phyloP scores from a whole-genome alignment of 805 yeast species.

The Wickerhamomyces mucosus region DNA sequence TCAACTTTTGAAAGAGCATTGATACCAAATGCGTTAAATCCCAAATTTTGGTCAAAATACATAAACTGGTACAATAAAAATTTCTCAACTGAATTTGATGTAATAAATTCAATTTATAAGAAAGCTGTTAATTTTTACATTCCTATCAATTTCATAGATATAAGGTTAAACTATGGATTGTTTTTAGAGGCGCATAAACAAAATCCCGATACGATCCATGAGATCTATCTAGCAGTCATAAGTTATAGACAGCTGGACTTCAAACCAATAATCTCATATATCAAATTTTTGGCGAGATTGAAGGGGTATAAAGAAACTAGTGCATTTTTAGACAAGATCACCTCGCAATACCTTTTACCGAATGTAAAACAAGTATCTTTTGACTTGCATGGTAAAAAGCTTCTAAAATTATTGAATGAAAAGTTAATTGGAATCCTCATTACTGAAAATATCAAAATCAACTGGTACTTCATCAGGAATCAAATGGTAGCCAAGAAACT shows the following conservation, averaged over 20 bases:
- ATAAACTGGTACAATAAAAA: conserved; percentile 37
- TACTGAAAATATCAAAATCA: conserved; percentile 24
- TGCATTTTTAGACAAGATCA: conserved; percentile 16
- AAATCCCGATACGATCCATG: conserved; percentile 9
- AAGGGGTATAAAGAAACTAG: conserved; percentile 14
- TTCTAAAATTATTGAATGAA: conserved; percentile 29
- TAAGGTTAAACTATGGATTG: conserved; percentile 16
- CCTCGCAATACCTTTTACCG: conserved; percentile 11
- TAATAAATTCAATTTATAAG: conserved; percentile 35
- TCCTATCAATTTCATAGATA: conserved; percentile 5
- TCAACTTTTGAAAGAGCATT: conserved; percentile 65
- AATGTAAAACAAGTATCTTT: conserved; percentile 5
- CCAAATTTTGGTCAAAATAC: conserved; percentile 63
- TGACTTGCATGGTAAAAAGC: conserved; percentile 12
- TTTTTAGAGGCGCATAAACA: conserved; percentile 10
- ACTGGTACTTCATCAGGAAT: conserved; percentile 22
- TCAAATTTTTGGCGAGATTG: conserved; percentile 13
- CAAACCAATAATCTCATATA: conserved; percentile 15
- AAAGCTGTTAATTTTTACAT: conserved; percentile 40
- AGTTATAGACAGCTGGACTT: conserved; percentile 5
- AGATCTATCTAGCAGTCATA: conserved; percentile 13
- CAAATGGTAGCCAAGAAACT: conserved; percentile 23
- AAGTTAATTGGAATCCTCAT: conserved; percentile 30
- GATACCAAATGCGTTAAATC: conserved; percentile 52
- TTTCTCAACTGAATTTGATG: conserved; percentile 20